A percentile compares a stretch with the other conserved stretches of the same genome.
These are phyloP conservation scores for Pythium periplocum DNA, from an alignment of 352 stramenopile species.

Conservation along the genomic window DNA sequence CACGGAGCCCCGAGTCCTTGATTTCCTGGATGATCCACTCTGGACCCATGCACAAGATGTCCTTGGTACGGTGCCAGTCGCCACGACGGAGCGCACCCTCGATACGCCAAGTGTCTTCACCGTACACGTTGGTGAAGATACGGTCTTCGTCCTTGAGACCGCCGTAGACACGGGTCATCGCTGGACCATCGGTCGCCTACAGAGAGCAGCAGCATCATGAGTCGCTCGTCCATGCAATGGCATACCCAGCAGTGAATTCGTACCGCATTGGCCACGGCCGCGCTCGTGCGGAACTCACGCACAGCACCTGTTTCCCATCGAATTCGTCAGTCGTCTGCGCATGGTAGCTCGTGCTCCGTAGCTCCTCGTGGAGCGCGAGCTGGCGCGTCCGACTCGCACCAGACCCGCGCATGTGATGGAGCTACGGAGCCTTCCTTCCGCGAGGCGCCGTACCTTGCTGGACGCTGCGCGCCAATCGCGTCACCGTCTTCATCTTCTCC, in stretches of 20 bases:
- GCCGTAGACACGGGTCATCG: constrained; percentile 88
- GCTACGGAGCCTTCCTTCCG: too few species aligned
- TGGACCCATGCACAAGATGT: constrained; percentile 97
- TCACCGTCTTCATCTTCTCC: constrained; percentile 18
- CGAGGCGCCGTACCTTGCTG: constrained; percentile 16
- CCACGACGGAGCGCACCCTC: constrained; percentile 90
- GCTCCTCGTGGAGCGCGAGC: too few species aligned
- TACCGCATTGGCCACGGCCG: constrained; percentile 21
- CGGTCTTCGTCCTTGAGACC: constrained; percentile 98
- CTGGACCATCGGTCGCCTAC: constrained; percentile 36
- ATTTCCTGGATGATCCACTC: constrained; percentile 99
- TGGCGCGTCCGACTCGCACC: too few species aligned
- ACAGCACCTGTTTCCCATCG: constrained; percentile 3
- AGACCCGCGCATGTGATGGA: not conserved
- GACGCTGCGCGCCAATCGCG: constrained; percentile 21
- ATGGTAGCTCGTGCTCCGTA: too few species aligned
- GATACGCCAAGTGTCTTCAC: constrained; percentile 90
- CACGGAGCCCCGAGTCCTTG: constrained; percentile 97
- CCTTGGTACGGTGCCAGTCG: constrained; percentile 96
- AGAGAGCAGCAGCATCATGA: not conserved
- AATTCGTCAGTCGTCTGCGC: too few species aligned
- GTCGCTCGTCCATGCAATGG: too few species aligned
- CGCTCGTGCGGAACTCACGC: constrained; percentile 24
- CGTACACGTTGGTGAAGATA: constrained; percentile 99
- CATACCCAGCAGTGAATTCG: not conserved